Conservation (phyloP, 176 grass and related monocot genomes). For the Aegilops longissima region DNA sequence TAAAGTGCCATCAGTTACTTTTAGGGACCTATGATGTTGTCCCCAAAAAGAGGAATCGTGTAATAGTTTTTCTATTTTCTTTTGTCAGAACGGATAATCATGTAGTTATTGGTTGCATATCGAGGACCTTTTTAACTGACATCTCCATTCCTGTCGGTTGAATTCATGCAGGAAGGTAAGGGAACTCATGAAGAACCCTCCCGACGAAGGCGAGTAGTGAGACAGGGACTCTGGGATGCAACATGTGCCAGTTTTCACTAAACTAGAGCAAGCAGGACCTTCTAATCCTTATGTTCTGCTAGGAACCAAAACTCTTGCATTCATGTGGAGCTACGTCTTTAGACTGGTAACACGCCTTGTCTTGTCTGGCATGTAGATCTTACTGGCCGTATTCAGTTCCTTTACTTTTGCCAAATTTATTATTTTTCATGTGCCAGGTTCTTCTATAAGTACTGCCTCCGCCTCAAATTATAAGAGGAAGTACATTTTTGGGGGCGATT, state of each 20-base stretch:
- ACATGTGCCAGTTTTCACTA: too few species aligned
- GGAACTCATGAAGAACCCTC: neutral
- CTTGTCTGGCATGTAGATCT: neutral
- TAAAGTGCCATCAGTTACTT: neutral
- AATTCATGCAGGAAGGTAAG: constrained; percentile 20
- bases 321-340: neutral
- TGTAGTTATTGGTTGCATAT: neutral
- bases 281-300: too few species aligned
- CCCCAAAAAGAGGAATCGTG: neutral
- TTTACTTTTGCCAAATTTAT: neutral
- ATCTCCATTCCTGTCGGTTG: neutral
- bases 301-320: too few species aligned
- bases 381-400: neutral
- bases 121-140: constrained; percentile 38
- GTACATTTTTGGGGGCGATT: too few species aligned
- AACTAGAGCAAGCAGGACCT: too few species aligned
- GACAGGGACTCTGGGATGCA: neutral
- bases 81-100: too few species aligned
- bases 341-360: neutral
- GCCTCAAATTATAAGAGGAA: too few species aligned
- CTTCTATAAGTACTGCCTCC: too few species aligned
- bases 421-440: neutral
- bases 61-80: too few species aligned
- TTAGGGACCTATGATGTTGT: neutral
- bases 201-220: neutral